These are phyloP conservation scores for Amaranthus tricolor DNA, from an alignment of 179 eudicot species.

Conservation along the genomic window DNA sequence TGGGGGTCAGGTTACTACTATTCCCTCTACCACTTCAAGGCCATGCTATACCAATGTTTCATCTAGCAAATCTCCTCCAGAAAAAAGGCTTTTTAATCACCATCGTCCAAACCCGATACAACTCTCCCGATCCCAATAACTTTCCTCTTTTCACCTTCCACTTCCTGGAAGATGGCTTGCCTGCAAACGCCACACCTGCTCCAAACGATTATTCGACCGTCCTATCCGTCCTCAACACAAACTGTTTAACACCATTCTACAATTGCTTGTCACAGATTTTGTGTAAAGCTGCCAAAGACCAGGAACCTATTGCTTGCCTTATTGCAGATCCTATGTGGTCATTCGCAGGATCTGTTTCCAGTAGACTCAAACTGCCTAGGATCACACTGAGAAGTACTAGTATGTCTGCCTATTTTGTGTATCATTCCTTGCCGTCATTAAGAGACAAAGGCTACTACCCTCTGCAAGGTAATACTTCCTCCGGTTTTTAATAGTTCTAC, in stretches of 20 bases:
- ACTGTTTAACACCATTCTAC: slow-evolving; percentile 22
- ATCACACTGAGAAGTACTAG: slow-evolving; percentile 17
- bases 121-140: slow-evolving; percentile 19
- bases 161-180: slow-evolving; percentile 33
- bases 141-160: slow-evolving; percentile 30
- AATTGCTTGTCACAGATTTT: slow-evolving; percentile 22
- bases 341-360: slow-evolving; percentile 19
- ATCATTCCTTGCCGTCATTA: slow-evolving; percentile 29
- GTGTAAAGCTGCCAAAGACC: background rate
- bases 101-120: slow-evolving; percentile 21
- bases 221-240: slow-evolving; percentile 12
- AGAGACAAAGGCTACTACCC: slow-evolving; percentile 40
- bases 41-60: slow-evolving; percentile 31
- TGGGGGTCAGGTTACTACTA: slow-evolving; percentile 16
- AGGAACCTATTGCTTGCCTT: slow-evolving; percentile 19
- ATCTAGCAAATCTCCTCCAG: slow-evolving; percentile 29
- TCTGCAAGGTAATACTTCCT: slow-evolving; percentile 27
- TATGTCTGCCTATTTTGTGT: slow-evolving; percentile 22
- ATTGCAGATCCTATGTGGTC: slow-evolving; percentile 29
- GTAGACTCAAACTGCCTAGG: slow-evolving; percentile 26
- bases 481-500: background rate
- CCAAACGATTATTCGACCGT: slow-evolving; percentile 17
- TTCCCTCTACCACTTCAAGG: slow-evolving; percentile 32
- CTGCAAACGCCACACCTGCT: slow-evolving; percentile 6
- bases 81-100: slow-evolving; percentile 28